A percentile compares a stretch with the other conserved stretches of the same genome.
Evolutionary conservation across 257 asterid genomes (phyloP).

Genomic region (Przewalskia tangutica): DNA sequence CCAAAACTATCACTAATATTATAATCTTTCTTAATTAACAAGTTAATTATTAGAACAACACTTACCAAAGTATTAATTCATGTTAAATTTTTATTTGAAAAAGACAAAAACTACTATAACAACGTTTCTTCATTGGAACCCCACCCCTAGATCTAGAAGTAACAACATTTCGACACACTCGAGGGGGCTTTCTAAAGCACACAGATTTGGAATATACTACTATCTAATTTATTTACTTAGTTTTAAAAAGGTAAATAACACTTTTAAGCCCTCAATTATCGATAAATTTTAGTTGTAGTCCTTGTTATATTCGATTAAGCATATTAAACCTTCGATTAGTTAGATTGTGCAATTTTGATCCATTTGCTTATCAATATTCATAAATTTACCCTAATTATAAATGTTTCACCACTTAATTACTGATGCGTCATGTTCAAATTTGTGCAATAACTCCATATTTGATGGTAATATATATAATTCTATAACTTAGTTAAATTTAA

Average conservation of each 20-base stretch:
- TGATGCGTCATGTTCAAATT: background rate
- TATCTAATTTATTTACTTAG: background rate
- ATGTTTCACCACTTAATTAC: background rate
- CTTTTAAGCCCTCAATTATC: background rate
- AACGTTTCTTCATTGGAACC: background rate
- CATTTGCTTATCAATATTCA: background rate
- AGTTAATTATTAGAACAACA: background rate
- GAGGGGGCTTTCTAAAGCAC: background rate
- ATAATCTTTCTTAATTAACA: background rate
- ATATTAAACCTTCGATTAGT: no score
- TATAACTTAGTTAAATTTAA: no score
- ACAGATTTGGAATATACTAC: background rate
- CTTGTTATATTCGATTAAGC: no score
- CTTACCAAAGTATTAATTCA: no score
- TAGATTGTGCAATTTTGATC: background rate
- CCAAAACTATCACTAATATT: background rate
- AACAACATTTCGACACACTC: slow-evolving; percentile 1
- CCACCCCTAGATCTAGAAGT: background rate
- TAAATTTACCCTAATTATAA: background rate
- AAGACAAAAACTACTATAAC: background rate
- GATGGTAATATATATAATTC: no score
- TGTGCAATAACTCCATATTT: background rate
- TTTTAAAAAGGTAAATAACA: background rate
- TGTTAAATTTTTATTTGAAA: background rate
- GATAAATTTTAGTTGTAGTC: no score